These are phyloP conservation scores for Euclidium syriacum DNA, from an alignment of 345 rosid genomes.

Conservation along the genomic window DNA sequence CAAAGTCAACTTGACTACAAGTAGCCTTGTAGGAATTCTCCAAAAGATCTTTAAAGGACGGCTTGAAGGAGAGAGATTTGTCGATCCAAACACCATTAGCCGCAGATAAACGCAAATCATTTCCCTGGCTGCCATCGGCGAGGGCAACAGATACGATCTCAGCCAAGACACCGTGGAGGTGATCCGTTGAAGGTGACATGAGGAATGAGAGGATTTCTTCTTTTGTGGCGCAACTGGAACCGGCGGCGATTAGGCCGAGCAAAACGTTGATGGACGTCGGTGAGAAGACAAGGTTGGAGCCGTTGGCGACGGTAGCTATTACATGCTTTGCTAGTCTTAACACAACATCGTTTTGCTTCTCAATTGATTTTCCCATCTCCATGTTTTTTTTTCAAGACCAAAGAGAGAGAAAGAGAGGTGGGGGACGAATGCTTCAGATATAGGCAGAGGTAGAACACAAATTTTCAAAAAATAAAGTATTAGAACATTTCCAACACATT, in stretches of 20 bases:
- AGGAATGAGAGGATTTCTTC: constrained; percentile 65
- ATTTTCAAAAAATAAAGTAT: too few relatives aligned
- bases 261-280: constrained; percentile 59
- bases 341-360: constrained; percentile 45
- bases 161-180: constrained; percentile 45
- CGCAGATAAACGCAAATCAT: constrained; percentile 45
- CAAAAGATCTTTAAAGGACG: constrained; percentile 48
- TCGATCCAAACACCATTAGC: constrained; percentile 69
- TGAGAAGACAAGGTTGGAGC: constrained; percentile 55
- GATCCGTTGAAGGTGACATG: constrained; percentile 42
- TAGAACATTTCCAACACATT: too few relatives aligned
- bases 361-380: constrained; percentile 46
- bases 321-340: constrained; percentile 39
- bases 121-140: constrained; percentile 43
- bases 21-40: constrained; percentile 49
- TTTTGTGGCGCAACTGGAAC: constrained; percentile 42
- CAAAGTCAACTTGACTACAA: constrained; percentile 53
- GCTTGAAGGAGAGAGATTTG: constrained; percentile 41
- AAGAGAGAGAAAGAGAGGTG: too few relatives aligned
- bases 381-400: constrained; percentile 7
- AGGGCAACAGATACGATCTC: constrained; percentile 40
- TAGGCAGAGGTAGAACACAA: background rate
- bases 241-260: constrained; percentile 60
- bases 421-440: background rate
- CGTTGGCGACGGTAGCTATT: constrained; percentile 38